Conservation (phyloP, 163 green algal species). For the Scenedesmus sp. region DNA sequence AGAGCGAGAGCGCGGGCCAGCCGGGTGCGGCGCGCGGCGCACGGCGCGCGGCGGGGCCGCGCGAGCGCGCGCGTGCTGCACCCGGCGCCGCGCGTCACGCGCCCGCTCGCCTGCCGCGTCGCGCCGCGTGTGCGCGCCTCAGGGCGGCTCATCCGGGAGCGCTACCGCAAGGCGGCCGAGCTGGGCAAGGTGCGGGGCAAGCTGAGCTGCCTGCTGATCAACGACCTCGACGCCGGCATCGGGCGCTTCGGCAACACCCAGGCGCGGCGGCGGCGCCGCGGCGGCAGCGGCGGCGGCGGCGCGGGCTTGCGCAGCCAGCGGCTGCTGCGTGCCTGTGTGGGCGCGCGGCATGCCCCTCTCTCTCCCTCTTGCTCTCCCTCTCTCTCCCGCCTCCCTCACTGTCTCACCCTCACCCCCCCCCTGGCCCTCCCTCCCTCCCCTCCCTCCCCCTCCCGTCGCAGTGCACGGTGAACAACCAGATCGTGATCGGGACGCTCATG, state of each 20-base stretch:
- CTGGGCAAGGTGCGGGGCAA: slow-evolving; percentile 71
- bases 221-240: slow-evolving; percentile 93
- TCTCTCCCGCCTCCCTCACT: too few species aligned
- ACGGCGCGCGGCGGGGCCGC: too few species aligned
- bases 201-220: slow-evolving; percentile 86
- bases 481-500: slow-evolving; percentile 92
- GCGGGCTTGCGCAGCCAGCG: too few species aligned
- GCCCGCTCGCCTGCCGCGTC: too few species aligned
- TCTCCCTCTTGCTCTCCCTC: too few species aligned
- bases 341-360: too few species aligned
- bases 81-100: too few species aligned
- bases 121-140: too few species aligned
- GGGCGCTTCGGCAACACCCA: slow-evolving; percentile 80
- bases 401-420: not conserved
- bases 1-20: slow-evolving; percentile 94
- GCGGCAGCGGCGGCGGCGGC: too few species aligned
- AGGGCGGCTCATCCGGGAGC: slow-evolving; percentile 92
- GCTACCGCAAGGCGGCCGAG: slow-evolving; percentile 83
- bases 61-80: too few species aligned
- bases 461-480: slow-evolving; percentile 95
- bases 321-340: too few species aligned
- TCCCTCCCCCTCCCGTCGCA: too few species aligned
- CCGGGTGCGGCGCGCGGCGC: slow-evolving; percentile 54
- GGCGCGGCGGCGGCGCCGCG: slow-evolving; percentile 28
- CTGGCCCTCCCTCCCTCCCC: not conserved